These are phyloP conservation scores for Phragmites australis DNA, from an alignment of 176 grass and related monocot genomes.

Conservation along the genomic window DNA sequence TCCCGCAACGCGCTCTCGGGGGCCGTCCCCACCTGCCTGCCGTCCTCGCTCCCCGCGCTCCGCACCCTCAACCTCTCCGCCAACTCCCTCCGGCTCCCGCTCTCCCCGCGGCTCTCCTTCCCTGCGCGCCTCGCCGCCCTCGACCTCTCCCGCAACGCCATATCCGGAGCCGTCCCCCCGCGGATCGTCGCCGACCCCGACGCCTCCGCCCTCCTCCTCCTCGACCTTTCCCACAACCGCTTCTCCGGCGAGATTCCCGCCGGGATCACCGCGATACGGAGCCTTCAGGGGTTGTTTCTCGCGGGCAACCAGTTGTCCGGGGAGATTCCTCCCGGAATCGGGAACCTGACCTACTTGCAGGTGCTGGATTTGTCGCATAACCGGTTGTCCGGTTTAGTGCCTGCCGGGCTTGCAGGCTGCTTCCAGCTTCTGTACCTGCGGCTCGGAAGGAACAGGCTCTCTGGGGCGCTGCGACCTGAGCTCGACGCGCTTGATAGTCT, in stretches of 20 bases:
- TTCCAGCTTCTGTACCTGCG: constrained; percentile 88
- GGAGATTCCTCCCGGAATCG: constrained; percentile 78
- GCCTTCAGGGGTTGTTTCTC: constrained; percentile 81
- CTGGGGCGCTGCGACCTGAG: constrained; percentile 79
- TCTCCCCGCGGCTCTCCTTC: constrained; percentile 86
- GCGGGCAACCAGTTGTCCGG: constrained; percentile 67
- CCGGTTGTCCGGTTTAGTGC: constrained; percentile 62
- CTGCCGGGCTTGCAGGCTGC: constrained; percentile 83
- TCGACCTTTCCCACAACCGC: constrained; percentile 74
- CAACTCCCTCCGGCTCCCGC: constrained; percentile 63
- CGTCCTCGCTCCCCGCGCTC: constrained; percentile 50
- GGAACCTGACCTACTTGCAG: constrained; percentile 94
- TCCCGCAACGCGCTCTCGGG: constrained; percentile 71
- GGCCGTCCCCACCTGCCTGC: constrained; percentile 62
- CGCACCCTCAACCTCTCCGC: constrained; percentile 69
- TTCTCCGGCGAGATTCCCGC: constrained; percentile 72
- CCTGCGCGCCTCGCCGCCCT: constrained; percentile 66
- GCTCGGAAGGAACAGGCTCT: constrained; percentile 70
- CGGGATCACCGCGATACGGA: constrained; percentile 65
- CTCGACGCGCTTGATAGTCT: constrained; percentile 88
- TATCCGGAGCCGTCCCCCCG: constrained; percentile 63
- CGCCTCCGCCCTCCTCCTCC: constrained; percentile 50
- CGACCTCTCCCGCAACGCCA: constrained; percentile 68
- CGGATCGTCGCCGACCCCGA: constrained; percentile 64
- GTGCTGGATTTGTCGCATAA: constrained; percentile 86